These are phyloP conservation scores for Diplotaxis tenuifolia DNA, from an alignment of 345 rosid genomes.

Conservation along the genomic window DNA sequence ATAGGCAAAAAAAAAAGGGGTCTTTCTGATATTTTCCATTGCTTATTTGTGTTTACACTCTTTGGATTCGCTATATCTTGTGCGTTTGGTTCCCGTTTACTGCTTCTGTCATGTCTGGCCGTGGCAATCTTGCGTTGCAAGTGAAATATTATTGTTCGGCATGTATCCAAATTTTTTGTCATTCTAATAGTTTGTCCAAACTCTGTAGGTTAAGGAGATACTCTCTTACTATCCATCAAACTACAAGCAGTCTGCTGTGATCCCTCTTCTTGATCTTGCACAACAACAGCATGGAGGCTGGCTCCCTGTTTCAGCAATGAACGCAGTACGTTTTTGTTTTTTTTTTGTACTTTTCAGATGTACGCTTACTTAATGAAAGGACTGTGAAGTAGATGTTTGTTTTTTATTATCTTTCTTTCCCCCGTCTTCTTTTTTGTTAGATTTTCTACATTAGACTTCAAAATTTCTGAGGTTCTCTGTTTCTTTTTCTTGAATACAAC, in stretches of 20 bases:
- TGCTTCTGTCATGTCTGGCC: slow-evolving; percentile 1
- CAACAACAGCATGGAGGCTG: slow-evolving; percentile 99
- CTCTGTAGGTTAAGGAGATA: slow-evolving; percentile 74
- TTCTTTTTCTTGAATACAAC: neutral
- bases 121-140: neutral
- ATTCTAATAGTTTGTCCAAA: neutral
- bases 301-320: slow-evolving; percentile 99
- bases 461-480: too few species aligned
- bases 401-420: neutral
- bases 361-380: neutral
- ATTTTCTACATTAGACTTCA: too few species aligned
- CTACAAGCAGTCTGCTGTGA: slow-evolving; percentile 98
- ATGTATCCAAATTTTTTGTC: neutral
- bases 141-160: neutral
- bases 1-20: neutral
- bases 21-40: neutral
- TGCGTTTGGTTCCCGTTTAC: too few species aligned
- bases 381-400: neutral
- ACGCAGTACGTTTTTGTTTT: slow-evolving; percentile 55
- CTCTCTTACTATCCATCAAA: slow-evolving; percentile 93
- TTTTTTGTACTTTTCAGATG: neutral
- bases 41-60: neutral
- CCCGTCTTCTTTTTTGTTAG: too few species aligned
- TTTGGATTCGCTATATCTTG: neutral
- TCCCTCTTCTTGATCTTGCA: slow-evolving; percentile 96